Evolutionary conservation across 345 rosid species (phyloP).

Genomic region (Carallia pectinifolia): DNA sequence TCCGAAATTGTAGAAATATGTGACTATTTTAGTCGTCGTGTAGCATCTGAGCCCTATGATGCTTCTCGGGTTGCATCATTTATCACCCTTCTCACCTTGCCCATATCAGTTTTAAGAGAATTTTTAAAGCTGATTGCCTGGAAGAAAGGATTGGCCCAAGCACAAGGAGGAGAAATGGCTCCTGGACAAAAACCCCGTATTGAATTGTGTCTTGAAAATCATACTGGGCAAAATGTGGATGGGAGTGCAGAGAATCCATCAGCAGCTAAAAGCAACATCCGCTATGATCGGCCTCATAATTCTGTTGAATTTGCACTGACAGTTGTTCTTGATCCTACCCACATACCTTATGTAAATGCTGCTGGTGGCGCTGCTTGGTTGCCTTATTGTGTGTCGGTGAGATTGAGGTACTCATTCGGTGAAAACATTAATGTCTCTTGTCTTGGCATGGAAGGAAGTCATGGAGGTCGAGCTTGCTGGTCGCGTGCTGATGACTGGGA

Average conservation of each 20-base stretch:
- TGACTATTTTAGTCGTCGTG: slow-evolving; percentile 96
- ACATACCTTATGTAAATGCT: slow-evolving; percentile 69
- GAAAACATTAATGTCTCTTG: slow-evolving; percentile 60
- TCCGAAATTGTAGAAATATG: slow-evolving; percentile 91
- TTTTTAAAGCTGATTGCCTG: slow-evolving; percentile 94
- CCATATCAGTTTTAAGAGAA: slow-evolving; percentile 86
- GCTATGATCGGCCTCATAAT: slow-evolving; percentile 72
- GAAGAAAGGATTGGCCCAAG: slow-evolving; percentile 84
- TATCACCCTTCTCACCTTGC: slow-evolving; percentile 96
- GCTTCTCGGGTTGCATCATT: slow-evolving; percentile 98
- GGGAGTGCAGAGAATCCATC: slow-evolving; percentile 44
- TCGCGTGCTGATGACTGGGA: slow-evolving; percentile 80
- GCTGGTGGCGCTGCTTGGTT: slow-evolving; percentile 99
- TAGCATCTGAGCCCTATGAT: slow-evolving; percentile 97
- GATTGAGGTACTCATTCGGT: slow-evolving; percentile 72
- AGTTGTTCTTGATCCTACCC: slow-evolving; percentile 91
- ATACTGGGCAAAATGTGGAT: slow-evolving; percentile 46
- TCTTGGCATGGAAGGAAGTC: slow-evolving; percentile 97
- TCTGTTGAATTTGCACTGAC: slow-evolving; percentile 87
- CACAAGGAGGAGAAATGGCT: slow-evolving; percentile 77
- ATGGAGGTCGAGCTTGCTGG: slow-evolving; percentile 98
- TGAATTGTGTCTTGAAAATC: slow-evolving; percentile 92
- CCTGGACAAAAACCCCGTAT: slow-evolving; percentile 90
- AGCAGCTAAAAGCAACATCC: slow-evolving; percentile 81
- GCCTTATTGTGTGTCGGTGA: slow-evolving; percentile 90